Conservation (phyloP, 2,329 filamentous ascomycete species). For the Dryadomyces quercivorus region DNA sequence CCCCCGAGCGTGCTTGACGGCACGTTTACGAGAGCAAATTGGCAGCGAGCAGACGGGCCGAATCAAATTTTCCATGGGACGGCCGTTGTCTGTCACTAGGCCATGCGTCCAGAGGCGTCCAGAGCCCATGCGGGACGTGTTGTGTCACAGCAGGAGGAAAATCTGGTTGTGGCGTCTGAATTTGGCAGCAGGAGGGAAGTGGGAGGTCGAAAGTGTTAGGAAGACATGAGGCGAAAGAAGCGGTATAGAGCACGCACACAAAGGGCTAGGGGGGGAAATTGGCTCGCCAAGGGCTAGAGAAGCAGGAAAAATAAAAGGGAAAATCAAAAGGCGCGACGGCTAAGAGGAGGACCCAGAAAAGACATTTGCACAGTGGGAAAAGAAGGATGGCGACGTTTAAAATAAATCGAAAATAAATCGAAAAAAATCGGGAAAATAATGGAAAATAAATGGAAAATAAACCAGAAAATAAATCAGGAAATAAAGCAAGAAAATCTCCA, state of each 20-base stretch:
- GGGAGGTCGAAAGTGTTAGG: slow-evolving; percentile 5
- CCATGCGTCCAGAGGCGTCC: too few species aligned
- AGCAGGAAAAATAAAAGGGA: not conserved
- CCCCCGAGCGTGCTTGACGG: too few species aligned
- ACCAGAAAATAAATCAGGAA: not conserved
- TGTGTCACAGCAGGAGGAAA: too few species aligned
- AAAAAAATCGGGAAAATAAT: too few species aligned
- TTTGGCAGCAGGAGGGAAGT: slow-evolving; percentile 3
- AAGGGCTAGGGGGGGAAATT: not conserved
- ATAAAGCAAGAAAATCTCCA: not conserved
- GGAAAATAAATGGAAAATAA: not conserved
- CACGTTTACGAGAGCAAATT: too few species aligned
- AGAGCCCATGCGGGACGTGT: too few species aligned
- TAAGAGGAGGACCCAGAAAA: not conserved
- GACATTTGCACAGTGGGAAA: not conserved
- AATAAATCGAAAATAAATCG: not conserved
- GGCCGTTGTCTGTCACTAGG: too few species aligned
- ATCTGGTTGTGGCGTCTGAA: too few species aligned
- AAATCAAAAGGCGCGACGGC: not conserved
- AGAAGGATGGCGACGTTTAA: not conserved
- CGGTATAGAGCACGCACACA: not conserved
- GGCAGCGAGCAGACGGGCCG: too few species aligned
- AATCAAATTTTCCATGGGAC: too few species aligned
- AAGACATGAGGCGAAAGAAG: not conserved
- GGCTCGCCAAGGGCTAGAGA: not conserved